A percentile compares a stretch with the other conserved stretches of the same genome.
Conservation (phyloP, 2,329 filamentous ascomycete genomes). For the Gremmenia infestans region DNA sequence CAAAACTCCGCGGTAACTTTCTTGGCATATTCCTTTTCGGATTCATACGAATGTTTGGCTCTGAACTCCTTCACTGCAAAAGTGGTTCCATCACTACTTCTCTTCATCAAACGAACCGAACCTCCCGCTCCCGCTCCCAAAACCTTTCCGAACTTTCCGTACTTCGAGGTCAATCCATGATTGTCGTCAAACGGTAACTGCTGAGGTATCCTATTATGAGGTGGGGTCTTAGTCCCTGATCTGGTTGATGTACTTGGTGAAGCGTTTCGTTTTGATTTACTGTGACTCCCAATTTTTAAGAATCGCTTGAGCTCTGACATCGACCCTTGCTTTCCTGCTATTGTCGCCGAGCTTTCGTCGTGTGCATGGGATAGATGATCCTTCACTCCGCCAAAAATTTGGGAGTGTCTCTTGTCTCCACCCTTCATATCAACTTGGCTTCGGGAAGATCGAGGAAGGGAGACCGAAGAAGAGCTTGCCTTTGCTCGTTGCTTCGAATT, state of each 20-base stretch:
- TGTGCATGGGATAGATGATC: slow-evolving; percentile 40
- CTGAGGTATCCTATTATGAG: slow-evolving; percentile 44
- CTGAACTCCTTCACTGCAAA: slow-evolving; percentile 98
- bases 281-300: slow-evolving; percentile 71
- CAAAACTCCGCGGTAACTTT: slow-evolving; percentile 98
- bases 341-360: slow-evolving; percentile 40
- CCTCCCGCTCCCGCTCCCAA: slow-evolving; percentile 91
- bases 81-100: slow-evolving; percentile 84
- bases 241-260: slow-evolving; percentile 55
- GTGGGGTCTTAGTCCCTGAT: slow-evolving; percentile 44
- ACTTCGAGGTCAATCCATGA: slow-evolving; percentile 83
- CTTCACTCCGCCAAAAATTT: slow-evolving; percentile 39
- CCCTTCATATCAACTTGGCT: slow-evolving; percentile 37
- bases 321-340: slow-evolving; percentile 62
- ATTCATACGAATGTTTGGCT: slow-evolving; percentile 86
- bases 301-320: slow-evolving; percentile 97
- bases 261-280: slow-evolving; percentile 61
- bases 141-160: slow-evolving; percentile 92
- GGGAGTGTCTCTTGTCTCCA: slow-evolving; percentile 46
- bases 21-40: slow-evolving; percentile 92
- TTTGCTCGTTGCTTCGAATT: slow-evolving; percentile 64
- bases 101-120: slow-evolving; percentile 89
- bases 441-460: slow-evolving; percentile 40
- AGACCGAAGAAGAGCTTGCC: slow-evolving; percentile 46
- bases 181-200: slow-evolving; percentile 91